phyloP scores from a whole-genome alignment of 345 rosid genomes.

The Citrus reticulata region DNA sequence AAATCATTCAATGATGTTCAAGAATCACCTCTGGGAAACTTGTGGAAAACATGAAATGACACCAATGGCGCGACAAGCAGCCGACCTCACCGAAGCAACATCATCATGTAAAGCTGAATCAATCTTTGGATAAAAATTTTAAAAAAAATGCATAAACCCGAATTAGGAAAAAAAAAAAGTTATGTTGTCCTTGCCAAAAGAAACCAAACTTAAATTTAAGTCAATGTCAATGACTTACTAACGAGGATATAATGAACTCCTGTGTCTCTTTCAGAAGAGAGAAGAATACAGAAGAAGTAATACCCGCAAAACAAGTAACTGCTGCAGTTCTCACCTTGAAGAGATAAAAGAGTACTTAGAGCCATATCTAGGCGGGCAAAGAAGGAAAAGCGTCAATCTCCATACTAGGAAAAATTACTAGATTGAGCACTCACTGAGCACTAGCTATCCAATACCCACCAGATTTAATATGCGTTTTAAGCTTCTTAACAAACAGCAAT shows the following conservation, averaged over 20 bases:
- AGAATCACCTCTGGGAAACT: slow-evolving; percentile 57
- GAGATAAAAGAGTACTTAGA: slow-evolving; percentile 14
- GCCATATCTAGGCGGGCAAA: neutral
- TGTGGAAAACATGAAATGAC: slow-evolving; percentile 80
- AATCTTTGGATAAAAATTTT: slow-evolving; percentile 28
- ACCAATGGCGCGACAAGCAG: slow-evolving; percentile 97
- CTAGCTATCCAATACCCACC: neutral
- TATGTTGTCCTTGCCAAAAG: neutral
- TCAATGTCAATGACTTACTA: slow-evolving; percentile 42
- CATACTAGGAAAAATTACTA: neutral
- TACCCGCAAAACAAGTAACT: slow-evolving; percentile 91
- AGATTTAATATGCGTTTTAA: neutral
- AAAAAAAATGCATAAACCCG: slow-evolving; percentile 7
- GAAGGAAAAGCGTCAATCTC: neutral
- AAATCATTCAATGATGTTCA: slow-evolving; percentile 3
- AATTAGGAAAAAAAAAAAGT: slow-evolving; percentile 1
- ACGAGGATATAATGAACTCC: slow-evolving; percentile 60
- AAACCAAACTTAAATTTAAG: slow-evolving; percentile 9
- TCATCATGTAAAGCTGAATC: slow-evolving; percentile 63
- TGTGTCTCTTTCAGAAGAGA: slow-evolving; percentile 52
- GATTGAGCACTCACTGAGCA: neutral
- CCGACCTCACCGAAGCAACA: slow-evolving; percentile 81
- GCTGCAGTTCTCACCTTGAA: slow-evolving; percentile 81
- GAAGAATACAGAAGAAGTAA: slow-evolving; percentile 71
- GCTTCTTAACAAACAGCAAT: neutral